Conservation (phyloP, 2,329 filamentous ascomycete genomes). For the Xylariaceae sp. region DNA sequence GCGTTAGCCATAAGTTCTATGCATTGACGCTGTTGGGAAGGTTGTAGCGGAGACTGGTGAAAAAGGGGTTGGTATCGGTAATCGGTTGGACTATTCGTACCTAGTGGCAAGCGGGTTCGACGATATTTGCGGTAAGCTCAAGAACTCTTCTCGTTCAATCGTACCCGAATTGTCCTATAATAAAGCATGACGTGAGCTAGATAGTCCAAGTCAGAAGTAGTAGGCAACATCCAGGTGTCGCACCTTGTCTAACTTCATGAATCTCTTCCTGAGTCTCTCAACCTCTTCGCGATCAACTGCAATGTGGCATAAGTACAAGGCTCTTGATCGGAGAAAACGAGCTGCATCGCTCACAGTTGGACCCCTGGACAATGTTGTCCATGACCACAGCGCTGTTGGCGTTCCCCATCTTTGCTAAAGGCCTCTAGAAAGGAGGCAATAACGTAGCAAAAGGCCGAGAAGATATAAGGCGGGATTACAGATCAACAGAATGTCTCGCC, state of each 20-base stretch:
- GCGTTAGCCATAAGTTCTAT: conserved; percentile 1
- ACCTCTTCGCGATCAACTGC: conserved; percentile 96
- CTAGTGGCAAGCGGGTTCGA: conserved; percentile 96
- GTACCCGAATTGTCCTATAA: conserved; percentile 90
- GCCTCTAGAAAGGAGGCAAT: conserved; percentile 15
- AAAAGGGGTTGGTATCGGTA: background rate
- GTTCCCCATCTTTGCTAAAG: conserved; percentile 55
- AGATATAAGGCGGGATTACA: too few species aligned
- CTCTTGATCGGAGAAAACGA: too few species aligned
- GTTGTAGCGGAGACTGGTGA: background rate
- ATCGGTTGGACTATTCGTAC: conserved; percentile 41
- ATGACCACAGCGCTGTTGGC: conserved; percentile 73
- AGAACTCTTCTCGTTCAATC: conserved; percentile 97
- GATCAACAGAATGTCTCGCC: too few species aligned
- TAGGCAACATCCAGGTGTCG: too few species aligned
- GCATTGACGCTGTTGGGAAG: background rate
- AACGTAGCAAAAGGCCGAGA: too few species aligned
- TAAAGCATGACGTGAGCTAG: background rate
- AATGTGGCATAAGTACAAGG: conserved; percentile 3
- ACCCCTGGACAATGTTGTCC: conserved; percentile 93
- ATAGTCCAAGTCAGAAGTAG: too few species aligned
- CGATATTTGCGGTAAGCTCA: conserved; percentile 93
- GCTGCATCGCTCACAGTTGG: conserved; percentile 69
- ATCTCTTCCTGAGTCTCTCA: conserved; percentile 89
- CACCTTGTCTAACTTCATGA: conserved; percentile 99